Evolutionary conservation across 1,284 basidiomycete species (phyloP).

Genomic region (Spongiforma sp.): DNA sequence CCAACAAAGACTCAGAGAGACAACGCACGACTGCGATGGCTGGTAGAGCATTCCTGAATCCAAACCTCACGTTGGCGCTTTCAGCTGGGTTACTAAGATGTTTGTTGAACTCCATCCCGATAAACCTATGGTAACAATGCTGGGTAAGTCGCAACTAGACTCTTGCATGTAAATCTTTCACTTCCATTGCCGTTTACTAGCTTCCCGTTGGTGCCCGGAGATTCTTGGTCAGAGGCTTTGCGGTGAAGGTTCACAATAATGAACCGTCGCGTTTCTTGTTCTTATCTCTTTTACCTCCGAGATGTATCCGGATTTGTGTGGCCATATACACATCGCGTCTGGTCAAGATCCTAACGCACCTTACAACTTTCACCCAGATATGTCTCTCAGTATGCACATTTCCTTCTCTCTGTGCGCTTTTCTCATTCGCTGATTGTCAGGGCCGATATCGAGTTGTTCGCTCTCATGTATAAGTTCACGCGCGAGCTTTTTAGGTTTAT

Average conservation of each 20-base stretch:
- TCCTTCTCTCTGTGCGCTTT: background rate
- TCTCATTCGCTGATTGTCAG: slow-evolving; percentile 7
- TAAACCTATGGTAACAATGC: slow-evolving; percentile 24
- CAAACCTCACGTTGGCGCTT: no score
- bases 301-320: slow-evolving; percentile 37
- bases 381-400: slow-evolving; percentile 11
- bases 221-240: slow-evolving; percentile 10
- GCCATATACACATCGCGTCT: slow-evolving; percentile 37
- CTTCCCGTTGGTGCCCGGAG: background rate
- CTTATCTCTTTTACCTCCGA: slow-evolving; percentile 11
- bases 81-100: no score
- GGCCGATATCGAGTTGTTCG: slow-evolving; percentile 17
- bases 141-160: slow-evolving; percentile 16
- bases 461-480: slow-evolving; percentile 21
- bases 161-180: background rate
- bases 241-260: slow-evolving; percentile 11
- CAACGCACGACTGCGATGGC: no score
- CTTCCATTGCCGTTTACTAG: slow-evolving; percentile 10
- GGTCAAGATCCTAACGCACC: slow-evolving; percentile 25
- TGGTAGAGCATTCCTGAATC: no score
- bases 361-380: slow-evolving; percentile 27
- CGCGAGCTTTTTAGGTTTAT: slow-evolving; percentile 50
- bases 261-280: background rate
- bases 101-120: slow-evolving; percentile 38
- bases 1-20: no score